These are phyloP conservation scores for Fonsecaea pugnacius DNA, from an alignment of 2,329 filamentous ascomycete species.

Conservation along the genomic window DNA sequence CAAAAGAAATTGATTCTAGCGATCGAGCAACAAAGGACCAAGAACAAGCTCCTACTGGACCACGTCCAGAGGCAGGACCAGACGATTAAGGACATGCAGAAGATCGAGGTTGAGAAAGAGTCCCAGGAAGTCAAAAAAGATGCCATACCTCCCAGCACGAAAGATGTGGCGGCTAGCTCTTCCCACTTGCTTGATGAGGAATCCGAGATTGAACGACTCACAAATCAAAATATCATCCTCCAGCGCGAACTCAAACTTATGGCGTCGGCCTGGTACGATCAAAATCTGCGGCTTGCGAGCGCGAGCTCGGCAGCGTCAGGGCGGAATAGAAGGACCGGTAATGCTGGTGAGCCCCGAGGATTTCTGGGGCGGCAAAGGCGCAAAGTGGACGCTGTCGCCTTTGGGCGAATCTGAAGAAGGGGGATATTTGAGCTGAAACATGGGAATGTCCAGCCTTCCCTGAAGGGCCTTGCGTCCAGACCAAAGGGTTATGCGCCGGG, in stretches of 20 bases:
- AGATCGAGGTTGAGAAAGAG: constrained; percentile 17
- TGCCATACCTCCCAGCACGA: constrained; percentile 23
- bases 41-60: constrained; percentile 31
- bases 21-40: constrained; percentile 34
- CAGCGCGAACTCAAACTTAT: constrained; percentile 51
- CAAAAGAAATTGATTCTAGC: constrained; percentile 36
- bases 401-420: constrained; percentile 24
- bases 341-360: constrained; percentile 45
- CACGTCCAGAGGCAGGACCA: constrained; percentile 34
- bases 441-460: not conserved
- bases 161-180: constrained; percentile 15
- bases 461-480: not conserved
- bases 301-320: constrained; percentile 46
- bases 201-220: constrained; percentile 31
- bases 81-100: constrained; percentile 32
- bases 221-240: constrained; percentile 32
- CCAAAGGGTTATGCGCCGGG: not conserved
- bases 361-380: constrained; percentile 53
- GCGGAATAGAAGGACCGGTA: constrained; percentile 46
- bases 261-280: constrained; percentile 54
- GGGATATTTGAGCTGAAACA: not conserved
- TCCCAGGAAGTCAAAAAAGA: constrained; percentile 16
- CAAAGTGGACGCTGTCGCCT: constrained; percentile 43
- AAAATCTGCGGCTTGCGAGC: constrained; percentile 51
- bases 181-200: constrained; percentile 16